A percentile compares a stretch with the other conserved stretches of the same genome.
phyloP scores from a whole-genome alignment of 2,329 filamentous ascomycete genomes.

The Fusarium pilosicola region DNA sequence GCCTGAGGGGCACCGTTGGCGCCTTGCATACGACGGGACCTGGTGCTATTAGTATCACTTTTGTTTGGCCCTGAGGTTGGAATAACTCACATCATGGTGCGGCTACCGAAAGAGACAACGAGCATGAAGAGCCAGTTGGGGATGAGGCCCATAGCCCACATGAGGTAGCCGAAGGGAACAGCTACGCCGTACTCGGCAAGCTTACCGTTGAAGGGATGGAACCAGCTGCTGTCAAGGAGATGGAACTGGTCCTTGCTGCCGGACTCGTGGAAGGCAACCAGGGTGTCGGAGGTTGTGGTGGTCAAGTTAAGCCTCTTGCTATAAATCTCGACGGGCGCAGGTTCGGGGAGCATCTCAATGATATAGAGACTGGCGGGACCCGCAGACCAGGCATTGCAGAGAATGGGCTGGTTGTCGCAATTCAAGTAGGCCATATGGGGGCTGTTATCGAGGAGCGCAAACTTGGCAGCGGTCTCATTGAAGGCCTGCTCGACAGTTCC shows the following conservation, averaged over 20 bases:
- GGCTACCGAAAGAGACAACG: slow-evolving; percentile 75
- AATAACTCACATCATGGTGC: slow-evolving; percentile 76
- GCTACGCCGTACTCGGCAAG: slow-evolving; percentile 70
- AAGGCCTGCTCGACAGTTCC: slow-evolving; percentile 70
- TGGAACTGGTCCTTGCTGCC: slow-evolving; percentile 60
- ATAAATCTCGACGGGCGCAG: slow-evolving; percentile 71
- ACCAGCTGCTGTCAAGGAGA: slow-evolving; percentile 64
- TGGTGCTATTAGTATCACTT: slow-evolving; percentile 43
- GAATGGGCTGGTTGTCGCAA: slow-evolving; percentile 78
- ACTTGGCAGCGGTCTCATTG: slow-evolving; percentile 71
- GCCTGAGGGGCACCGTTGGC: slow-evolving; percentile 21
- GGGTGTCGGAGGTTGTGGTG: slow-evolving; percentile 70
- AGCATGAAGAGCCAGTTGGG: slow-evolving; percentile 85
- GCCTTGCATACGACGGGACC: slow-evolving; percentile 51
- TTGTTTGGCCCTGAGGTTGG: background rate
- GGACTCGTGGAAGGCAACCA: slow-evolving; percentile 67
- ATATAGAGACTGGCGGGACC: slow-evolving; percentile 73
- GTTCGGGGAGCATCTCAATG: slow-evolving; percentile 72
- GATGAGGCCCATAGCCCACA: slow-evolving; percentile 73
- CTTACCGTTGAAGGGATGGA: slow-evolving; percentile 80
- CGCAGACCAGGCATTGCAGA: slow-evolving; percentile 79
- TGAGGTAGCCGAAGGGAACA: slow-evolving; percentile 72
- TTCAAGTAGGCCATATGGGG: slow-evolving; percentile 77
- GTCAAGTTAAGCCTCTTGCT: slow-evolving; percentile 75
- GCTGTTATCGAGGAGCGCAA: slow-evolving; percentile 68